Evolutionary conservation across 495 filamentous ascomycete species (phyloP).

Genomic region (Trichoderma orchidacearum): DNA sequence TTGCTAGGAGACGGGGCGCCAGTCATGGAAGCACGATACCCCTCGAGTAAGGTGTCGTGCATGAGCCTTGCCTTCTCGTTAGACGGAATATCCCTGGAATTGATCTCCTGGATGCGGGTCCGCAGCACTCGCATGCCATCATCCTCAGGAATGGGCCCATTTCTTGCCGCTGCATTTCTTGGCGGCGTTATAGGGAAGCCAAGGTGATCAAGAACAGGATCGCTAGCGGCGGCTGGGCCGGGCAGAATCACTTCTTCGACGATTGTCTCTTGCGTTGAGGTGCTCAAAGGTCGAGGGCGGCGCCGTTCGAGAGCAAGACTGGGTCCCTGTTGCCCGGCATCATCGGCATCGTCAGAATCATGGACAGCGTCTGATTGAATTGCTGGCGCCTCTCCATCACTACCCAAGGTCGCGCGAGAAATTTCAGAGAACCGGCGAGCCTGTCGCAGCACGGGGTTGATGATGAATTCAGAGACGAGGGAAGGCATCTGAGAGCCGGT

Average conservation of each 20-base stretch:
- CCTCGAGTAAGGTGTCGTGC: constrained; percentile 70
- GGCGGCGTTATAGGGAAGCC: not conserved
- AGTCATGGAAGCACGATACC: constrained; percentile 42
- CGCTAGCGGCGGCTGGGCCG: not conserved
- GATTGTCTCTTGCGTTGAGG: constrained; percentile 2
- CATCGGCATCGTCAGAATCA: not conserved
- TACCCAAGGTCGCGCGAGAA: constrained; percentile 14
- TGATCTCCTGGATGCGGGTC: constrained; percentile 64
- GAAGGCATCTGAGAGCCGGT: constrained; percentile 46
- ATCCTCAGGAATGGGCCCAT: constrained; percentile 56
- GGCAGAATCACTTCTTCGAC: not conserved
- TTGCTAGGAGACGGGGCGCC: constrained; percentile 9
- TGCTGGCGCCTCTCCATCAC: constrained; percentile 9
- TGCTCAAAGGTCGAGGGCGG: not conserved
- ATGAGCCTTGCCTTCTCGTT: constrained; percentile 71
- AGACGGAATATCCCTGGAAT: constrained; percentile 46
- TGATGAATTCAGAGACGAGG: constrained; percentile 59
- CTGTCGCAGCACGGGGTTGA: constrained; percentile 65
- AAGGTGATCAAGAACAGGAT: not conserved
- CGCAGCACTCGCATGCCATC: constrained; percentile 78
- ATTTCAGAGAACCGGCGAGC: constrained; percentile 51
- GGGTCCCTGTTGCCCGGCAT: not conserved
- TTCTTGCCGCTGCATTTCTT: not conserved
- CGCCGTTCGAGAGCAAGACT: constrained; percentile 1
- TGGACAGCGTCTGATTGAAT: constrained; percentile 10